Percentiles rank a stretch among this genome's conserved stretches.
Evolutionary conservation across 176 grass and related monocot genomes (phyloP).

Genomic region (Musa schizocarpa): DNA sequence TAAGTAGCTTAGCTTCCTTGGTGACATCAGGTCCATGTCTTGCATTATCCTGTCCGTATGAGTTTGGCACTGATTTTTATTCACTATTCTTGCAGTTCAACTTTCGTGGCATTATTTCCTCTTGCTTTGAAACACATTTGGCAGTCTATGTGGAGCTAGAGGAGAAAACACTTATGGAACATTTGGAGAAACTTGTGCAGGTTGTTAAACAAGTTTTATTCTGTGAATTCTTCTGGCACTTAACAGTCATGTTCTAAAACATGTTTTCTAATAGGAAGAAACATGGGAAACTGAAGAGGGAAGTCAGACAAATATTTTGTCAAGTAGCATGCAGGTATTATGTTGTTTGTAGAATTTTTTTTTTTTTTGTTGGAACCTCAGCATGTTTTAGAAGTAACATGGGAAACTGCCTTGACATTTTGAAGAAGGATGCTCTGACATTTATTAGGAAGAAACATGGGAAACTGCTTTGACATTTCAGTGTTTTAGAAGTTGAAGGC

Average conservation of each 20-base stretch:
- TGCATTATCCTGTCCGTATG: not conserved
- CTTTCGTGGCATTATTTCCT: slow-evolving; percentile 97
- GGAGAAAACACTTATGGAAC: slow-evolving; percentile 87
- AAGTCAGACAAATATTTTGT: slow-evolving; percentile 95
- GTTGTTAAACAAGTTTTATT: slow-evolving; percentile 23
- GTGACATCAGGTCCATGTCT: not conserved
- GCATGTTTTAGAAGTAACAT: not conserved
- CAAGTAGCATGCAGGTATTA: slow-evolving; percentile 87
- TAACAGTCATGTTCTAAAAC: not conserved
- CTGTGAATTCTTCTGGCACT: not conserved
- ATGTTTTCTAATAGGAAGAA: slow-evolving; percentile 63
- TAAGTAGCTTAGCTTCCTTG: slow-evolving; percentile 46
- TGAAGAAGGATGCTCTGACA: no score
- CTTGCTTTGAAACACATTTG: slow-evolving; percentile 95
- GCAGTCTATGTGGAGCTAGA: slow-evolving; percentile 92
- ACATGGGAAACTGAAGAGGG: slow-evolving; percentile 99
- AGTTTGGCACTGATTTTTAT: not conserved
- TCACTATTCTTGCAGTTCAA: slow-evolving; percentile 61
- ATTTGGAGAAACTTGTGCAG: slow-evolving; percentile 99
- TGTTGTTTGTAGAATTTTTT: not conserved
- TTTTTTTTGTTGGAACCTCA: not conserved
- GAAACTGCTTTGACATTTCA: no score
- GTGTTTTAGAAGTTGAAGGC: no score
- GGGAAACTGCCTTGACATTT: no score
- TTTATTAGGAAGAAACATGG: no score